Conservation (phyloP, 1,139 yeast species). For the Waltiozyma solani region DNA sequence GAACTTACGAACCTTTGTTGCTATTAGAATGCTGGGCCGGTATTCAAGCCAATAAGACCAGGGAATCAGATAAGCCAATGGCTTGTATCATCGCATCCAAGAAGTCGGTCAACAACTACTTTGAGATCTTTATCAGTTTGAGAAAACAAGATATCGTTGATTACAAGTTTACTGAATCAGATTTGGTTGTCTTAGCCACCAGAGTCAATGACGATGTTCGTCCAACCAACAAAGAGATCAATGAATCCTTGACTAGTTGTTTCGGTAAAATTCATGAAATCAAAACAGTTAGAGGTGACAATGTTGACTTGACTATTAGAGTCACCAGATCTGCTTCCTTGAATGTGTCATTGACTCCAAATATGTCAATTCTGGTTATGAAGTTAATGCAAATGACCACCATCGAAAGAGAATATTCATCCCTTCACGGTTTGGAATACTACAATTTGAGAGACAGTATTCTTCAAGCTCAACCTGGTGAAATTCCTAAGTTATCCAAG, state of each 20-base stretch:
- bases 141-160: constrained; percentile 41
- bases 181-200: constrained; percentile 58
- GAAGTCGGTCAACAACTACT: constrained; percentile 76
- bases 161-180: constrained; percentile 59
- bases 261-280: constrained; percentile 72
- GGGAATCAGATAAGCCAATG: constrained; percentile 57
- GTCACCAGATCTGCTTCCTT: constrained; percentile 36
- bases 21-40: constrained; percentile 94
- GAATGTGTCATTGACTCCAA: constrained; percentile 46
- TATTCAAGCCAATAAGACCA: constrained; percentile 60
- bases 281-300: constrained; percentile 53
- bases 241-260: constrained; percentile 31
- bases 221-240: constrained; percentile 19
- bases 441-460: constrained; percentile 66
- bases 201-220: constrained; percentile 20
- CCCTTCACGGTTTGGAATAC: constrained; percentile 71
- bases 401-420: constrained; percentile 84
- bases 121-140: constrained; percentile 79
- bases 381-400: constrained; percentile 82
- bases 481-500: constrained; percentile 27
- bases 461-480: constrained; percentile 52
- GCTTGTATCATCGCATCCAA: constrained; percentile 67
- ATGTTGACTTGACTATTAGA: constrained; percentile 65
- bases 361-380: constrained; percentile 54
- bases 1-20: constrained; percentile 67